Evolutionary conservation across 495 filamentous ascomycete genomes (phyloP).

Genomic region (Neurospora tetrasperma): DNA sequence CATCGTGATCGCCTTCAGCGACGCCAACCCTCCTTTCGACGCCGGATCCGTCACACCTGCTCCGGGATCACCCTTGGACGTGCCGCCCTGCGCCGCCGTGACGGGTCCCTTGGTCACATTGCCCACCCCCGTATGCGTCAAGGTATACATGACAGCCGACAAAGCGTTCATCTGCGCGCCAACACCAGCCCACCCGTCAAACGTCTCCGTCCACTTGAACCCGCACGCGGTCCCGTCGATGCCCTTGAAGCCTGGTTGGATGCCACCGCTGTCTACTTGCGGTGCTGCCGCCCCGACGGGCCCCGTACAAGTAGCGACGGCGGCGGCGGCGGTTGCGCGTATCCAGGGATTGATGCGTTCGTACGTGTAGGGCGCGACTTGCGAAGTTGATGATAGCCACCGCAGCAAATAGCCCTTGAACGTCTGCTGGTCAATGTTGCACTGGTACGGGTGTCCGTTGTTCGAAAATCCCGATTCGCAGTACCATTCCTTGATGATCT

Average conservation of each 20-base stretch:
- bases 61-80: constrained; percentile 48
- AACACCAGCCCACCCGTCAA: constrained; percentile 41
- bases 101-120: constrained; percentile 34
- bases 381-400: constrained; percentile 56
- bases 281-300: constrained; percentile 26
- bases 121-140: constrained; percentile 29
- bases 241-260: constrained; percentile 43
- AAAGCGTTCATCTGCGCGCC: constrained; percentile 68
- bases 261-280: constrained; percentile 40
- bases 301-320: constrained; percentile 53
- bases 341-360: constrained; percentile 48
- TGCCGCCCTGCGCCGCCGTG: constrained; percentile 53
- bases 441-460: constrained; percentile 34
- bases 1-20: constrained; percentile 34
- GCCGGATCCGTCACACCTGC: constrained; percentile 35
- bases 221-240: constrained; percentile 39
- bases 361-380: constrained; percentile 54
- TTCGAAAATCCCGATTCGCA: constrained; percentile 44
- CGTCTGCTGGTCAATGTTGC: constrained; percentile 58
- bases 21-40: constrained; percentile 12
- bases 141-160: constrained; percentile 53
- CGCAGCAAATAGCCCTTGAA: constrained; percentile 70
- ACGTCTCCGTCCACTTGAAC: constrained; percentile 39
- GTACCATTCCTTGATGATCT: constrained; percentile 55
- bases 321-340: constrained; percentile 47